Base-by-base conservation (phyloP, 371 early-diverging fungal genomes). In the Mortierella sp. region DNA sequence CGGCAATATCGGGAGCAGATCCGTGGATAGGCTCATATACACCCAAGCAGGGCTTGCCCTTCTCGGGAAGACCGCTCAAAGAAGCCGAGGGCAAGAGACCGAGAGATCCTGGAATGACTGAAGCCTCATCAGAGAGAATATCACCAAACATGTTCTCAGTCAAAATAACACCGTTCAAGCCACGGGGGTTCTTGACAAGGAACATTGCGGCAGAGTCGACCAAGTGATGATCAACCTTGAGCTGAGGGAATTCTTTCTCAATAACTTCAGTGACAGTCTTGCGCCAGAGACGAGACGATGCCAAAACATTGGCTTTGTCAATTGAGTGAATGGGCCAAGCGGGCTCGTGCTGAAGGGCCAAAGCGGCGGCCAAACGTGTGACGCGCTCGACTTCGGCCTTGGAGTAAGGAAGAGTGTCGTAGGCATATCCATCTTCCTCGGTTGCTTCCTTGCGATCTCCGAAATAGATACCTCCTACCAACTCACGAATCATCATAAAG, bases 131-230 rank as follows among this genome's bases (percentile, higher is more conserved):
- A 10, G 94, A 93, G 66, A 98, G 86, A 72, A 98, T 97, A 76
- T 98, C 98, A 72, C 98, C 98, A 93, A 98, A 98, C 96, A 98
- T 95, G 87, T 98, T 98, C 76, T 97, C 98, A 26, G 98, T 98
- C 71, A 98, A 85, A 31, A 98, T 91, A 42, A 98, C 91, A 66
- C 99, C 99, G 83, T 98, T 98, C 37, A 98, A 86, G 54, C 88
- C 88, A 23, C 89, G 88, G 34, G 98, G 98, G 85, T 92, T 92
- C 84, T 92, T 93, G 64, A 98, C 92, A 92, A 98, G 93, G 72
- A 92, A 91, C 99, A 98, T 98, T 57, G 99, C 95, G 40, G 96
- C 97, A 22, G 97, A 94, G 85, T 98, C 99, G 28, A 98, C 98
- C 43, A 97, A 85, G 74, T 96, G 93, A 86, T 97, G 97, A 54